Evolutionary conservation across 441 rosid species (phyloP).

Genomic region (Rhodomyrtus psidioides): DNA sequence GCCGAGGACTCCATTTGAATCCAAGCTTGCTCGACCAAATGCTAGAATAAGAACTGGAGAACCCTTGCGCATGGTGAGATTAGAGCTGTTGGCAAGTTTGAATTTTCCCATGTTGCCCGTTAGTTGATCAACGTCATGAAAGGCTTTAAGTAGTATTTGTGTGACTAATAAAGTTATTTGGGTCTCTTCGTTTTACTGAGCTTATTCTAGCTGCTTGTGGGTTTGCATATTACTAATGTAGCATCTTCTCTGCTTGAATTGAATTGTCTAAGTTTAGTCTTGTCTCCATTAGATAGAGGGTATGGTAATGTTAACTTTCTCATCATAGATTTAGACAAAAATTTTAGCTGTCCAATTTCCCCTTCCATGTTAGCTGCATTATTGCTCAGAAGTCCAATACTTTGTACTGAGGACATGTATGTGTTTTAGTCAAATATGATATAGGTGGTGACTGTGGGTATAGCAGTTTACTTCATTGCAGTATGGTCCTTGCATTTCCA

Average conservation of each 20-base stretch:
- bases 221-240: not conserved
- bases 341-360: not conserved
- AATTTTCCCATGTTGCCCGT: not conserved
- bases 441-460: not conserved
- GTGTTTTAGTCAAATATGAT: not conserved
- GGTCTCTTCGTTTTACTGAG: not conserved
- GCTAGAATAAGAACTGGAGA: conserved; percentile 86
- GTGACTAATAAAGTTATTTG: not conserved
- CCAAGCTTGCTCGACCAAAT: conserved; percentile 87
- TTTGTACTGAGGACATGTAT: not conserved
- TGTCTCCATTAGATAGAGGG: not conserved
- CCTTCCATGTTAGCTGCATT: not conserved
- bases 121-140: not conserved
- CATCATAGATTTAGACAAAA: not conserved
- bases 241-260: not conserved
- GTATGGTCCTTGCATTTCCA: not conserved
- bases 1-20: conserved; percentile 95
- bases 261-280: not conserved
- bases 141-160: not conserved
- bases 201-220: not conserved
- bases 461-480: not conserved
- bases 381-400: not conserved
- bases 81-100: not conserved
- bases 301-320: not conserved
- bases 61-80: conserved; percentile 45